Percentiles rank a stretch among this genome's conserved stretches.
Conservation (phyloP, 2,329 filamentous ascomycete genomes). For the Ceratocystis eucalypticola region DNA sequence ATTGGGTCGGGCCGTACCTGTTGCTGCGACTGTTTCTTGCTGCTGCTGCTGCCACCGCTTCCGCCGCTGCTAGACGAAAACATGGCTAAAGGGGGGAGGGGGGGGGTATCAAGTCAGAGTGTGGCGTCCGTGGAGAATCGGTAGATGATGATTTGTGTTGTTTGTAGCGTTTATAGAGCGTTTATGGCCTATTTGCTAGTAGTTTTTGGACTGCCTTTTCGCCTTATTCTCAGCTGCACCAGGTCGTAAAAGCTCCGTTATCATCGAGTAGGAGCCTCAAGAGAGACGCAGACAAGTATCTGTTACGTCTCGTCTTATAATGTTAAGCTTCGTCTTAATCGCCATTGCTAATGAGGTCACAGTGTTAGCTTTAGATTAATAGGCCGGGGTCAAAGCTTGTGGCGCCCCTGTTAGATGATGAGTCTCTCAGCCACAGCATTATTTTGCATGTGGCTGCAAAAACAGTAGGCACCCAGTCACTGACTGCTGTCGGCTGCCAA, state of each 20-base stretch:
- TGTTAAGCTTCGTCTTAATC: background rate
- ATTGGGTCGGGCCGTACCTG: conserved; percentile 43
- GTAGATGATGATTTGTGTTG: no score
- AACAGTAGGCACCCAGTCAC: no score
- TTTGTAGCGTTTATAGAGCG: no score
- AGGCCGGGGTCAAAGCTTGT: conserved; percentile 8
- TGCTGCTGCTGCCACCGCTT: conserved; percentile 40
- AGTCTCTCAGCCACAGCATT: no score
- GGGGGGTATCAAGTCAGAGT: background rate
- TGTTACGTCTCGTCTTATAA: background rate
- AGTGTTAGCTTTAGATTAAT: conserved; percentile 8
- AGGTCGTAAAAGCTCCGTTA: no score
- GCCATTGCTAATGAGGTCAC: conserved; percentile 1
- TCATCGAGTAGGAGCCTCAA: no score
- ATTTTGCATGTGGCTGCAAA: no score
- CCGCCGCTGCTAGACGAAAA: conserved; percentile 46
- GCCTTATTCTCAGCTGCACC: no score
- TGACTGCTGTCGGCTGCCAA: background rate
- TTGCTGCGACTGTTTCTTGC: conserved; percentile 50
- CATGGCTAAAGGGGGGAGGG: conserved; percentile 32
- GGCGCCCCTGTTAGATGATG: background rate
- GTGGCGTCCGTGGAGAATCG: no score
- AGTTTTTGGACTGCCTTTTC: no score
- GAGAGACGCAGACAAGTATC: no score
- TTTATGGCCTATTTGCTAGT: no score